Evolutionary conservation across 345 rosid species (phyloP).

Genomic region (Linum trigynum): DNA sequence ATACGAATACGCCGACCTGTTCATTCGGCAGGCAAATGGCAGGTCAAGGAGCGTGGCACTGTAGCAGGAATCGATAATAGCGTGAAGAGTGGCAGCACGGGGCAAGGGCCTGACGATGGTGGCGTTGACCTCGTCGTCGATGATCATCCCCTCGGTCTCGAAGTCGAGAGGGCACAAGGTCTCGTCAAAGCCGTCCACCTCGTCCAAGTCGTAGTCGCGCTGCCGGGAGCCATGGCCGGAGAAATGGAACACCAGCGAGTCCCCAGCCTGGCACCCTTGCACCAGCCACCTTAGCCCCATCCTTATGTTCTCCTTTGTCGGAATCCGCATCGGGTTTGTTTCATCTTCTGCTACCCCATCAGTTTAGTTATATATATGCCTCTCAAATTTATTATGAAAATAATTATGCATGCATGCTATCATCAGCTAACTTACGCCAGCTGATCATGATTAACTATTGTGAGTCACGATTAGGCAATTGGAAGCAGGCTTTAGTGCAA

Average conservation of each 20-base stretch:
- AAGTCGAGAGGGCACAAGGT: conserved; percentile 62
- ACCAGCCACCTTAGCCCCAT: conserved; percentile 63
- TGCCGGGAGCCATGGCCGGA: conserved; percentile 74
- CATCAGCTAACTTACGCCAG: no score
- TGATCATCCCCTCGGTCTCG: conserved; percentile 54
- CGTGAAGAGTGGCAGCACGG: conserved; percentile 57
- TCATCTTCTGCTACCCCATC: conserved; percentile 47
- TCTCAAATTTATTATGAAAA: no score
- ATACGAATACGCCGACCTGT: conserved; percentile 29
- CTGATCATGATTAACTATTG: no score
- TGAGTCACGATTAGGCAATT: no score
- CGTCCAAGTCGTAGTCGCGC: conserved; percentile 39
- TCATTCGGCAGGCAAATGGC: conserved; percentile 53
- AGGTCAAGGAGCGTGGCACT: conserved; percentile 69
- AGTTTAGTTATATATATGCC: no score
- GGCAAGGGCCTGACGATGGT: conserved; percentile 66
- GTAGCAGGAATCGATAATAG: conserved; percentile 59
- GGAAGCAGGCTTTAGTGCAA: no score
- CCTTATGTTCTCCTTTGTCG: conserved; percentile 65
- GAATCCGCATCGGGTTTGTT: conserved; percentile 36
- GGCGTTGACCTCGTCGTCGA: conserved; percentile 63
- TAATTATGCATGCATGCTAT: no score
- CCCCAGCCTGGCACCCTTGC: conserved; percentile 54
- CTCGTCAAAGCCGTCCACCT: conserved; percentile 65
- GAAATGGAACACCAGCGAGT: conserved; percentile 72